These are phyloP conservation scores for Acanthamoeba healyi DNA, from an alignment of 208 protist genomes.

Conservation along the genomic window DNA sequence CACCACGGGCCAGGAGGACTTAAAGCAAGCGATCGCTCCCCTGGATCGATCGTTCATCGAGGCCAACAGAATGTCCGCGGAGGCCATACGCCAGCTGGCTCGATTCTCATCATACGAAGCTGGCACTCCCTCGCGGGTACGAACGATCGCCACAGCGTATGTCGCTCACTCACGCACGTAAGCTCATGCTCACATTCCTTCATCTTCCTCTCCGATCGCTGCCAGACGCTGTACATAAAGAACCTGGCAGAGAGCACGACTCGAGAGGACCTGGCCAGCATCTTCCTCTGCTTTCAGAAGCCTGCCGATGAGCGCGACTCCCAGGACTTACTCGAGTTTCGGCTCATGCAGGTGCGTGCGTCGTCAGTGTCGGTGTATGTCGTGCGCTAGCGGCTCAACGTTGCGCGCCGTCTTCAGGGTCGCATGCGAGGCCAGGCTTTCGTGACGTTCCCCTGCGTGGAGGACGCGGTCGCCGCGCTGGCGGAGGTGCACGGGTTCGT, in stretches of 20 bases:
- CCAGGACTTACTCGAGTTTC: not conserved
- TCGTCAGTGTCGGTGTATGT: too few relatives aligned
- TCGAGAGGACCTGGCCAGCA: not conserved
- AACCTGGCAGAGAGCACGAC: not conserved
- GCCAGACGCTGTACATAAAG: constrained; percentile 41
- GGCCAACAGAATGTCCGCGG: not conserved
- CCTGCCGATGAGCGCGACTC: not conserved
- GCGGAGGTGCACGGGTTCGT: not conserved
- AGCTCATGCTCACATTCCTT: too few relatives aligned
- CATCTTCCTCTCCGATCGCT: not conserved
- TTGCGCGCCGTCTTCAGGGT: not conserved
- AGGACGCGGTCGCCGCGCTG: not conserved
- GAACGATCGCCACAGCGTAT: not conserved
- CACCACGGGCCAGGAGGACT: not conserved
- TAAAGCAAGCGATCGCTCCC: not conserved
- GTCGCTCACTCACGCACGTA: too few relatives aligned
- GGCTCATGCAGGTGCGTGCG: not conserved
- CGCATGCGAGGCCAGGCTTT: constrained; percentile 25
- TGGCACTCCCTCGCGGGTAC: not conserved
- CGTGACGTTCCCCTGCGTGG: constrained; percentile 12
- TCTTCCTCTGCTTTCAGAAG: not conserved
- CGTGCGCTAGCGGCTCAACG: not conserved
- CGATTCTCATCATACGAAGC: not conserved
- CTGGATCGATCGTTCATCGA: not conserved
- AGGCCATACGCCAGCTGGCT: not conserved